Percentiles rank a stretch among this genome's conserved stretches.
Evolutionary conservation across 352 stramenopile species (phyloP).

Genomic region (Globisporangium megalacanthum): DNA sequence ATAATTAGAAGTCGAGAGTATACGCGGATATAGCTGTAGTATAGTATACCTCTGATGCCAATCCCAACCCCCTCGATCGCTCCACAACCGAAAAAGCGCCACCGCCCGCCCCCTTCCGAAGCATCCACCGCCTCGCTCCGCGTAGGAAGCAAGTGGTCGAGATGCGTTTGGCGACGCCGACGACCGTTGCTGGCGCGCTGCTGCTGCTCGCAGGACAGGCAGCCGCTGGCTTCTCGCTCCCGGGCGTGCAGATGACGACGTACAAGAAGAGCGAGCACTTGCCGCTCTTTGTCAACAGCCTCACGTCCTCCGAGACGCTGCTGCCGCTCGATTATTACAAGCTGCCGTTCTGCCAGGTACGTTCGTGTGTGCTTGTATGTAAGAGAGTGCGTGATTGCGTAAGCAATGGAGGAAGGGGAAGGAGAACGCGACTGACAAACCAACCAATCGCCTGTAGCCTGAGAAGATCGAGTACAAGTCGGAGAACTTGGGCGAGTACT

Average conservation of each 20-base stretch:
- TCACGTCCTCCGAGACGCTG: conserved; percentile 94
- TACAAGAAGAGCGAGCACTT: conserved; percentile 84
- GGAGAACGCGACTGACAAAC: too few relatives aligned
- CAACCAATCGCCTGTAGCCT: conserved; percentile 27
- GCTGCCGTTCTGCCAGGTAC: conserved; percentile 92
- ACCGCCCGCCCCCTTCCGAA: too few relatives aligned
- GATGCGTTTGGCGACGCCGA: background rate
- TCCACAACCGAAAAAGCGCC: too few relatives aligned
- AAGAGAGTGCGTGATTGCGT: background rate
- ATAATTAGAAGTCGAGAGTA: conserved; percentile 6
- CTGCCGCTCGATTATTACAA: conserved; percentile 98
- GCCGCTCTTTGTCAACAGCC: conserved; percentile 92
- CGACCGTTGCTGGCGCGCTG: conserved; percentile 1
- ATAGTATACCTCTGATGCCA: too few relatives aligned
- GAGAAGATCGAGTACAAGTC: conserved; percentile 93
- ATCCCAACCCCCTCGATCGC: too few relatives aligned
- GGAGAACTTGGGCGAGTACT: conserved; percentile 99
- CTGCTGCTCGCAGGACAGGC: conserved; percentile 13
- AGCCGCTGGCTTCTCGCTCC: conserved; percentile 56
- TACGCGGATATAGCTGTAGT: too few relatives aligned
- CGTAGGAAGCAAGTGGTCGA: too few relatives aligned
- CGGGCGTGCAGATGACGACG: conserved; percentile 85
- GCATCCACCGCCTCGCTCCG: background rate
- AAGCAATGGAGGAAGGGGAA: too few relatives aligned
- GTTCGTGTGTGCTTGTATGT: background rate